Evolutionary conservation across 495 filamentous ascomycete species (phyloP), one percentile per base, ranked within the genome.

Genomic region (Annulohypoxylon stygium): DNA sequence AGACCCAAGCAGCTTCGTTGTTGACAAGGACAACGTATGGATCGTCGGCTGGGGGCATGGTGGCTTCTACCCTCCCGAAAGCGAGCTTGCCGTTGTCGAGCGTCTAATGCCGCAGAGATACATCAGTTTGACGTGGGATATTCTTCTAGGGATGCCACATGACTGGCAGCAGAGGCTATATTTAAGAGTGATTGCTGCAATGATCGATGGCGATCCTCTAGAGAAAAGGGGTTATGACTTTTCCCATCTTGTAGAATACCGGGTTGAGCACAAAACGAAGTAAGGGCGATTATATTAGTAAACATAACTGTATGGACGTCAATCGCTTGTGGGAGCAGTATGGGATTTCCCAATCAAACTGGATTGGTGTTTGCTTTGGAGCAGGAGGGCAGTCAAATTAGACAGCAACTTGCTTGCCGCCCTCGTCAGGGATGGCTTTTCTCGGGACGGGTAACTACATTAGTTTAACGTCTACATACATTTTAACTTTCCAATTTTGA

Each of bases 11-110:
- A 69, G 65, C 20, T 45, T 69, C 23, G 10, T 69, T 14, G 0
- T 59, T 30, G 54, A 43, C 39, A 30, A 53, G 5, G 20, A 26
- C 51, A 5, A 1, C 4, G 4, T 65, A 10, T 55, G 60, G 60
- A 34, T 74, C 14, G 55, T 74, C 2, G 71, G 65, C 16, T 69
- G 65, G 61, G 48, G 23, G 1, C 55, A 58, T 11, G n/a, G 66
- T 16, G 61, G 67, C 16, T 67, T 62, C 23, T 67, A 12, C 41
- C 58, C 33, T 3, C 23, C 30, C 3, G 71, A 60, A 33, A 36
- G 57, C 5, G 71, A 67, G 57, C 34, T 70, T 16, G 71, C 48
- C 33, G 25, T 70, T 3, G 41, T 34, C 18, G n/a, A 36, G 16
- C 39, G 37, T 45, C 18, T 37, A 1, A 51, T 60, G n/a, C 65